Base-by-base conservation (phyloP, 75 land plant species). In the Sequoiadendron giganteum region DNA sequence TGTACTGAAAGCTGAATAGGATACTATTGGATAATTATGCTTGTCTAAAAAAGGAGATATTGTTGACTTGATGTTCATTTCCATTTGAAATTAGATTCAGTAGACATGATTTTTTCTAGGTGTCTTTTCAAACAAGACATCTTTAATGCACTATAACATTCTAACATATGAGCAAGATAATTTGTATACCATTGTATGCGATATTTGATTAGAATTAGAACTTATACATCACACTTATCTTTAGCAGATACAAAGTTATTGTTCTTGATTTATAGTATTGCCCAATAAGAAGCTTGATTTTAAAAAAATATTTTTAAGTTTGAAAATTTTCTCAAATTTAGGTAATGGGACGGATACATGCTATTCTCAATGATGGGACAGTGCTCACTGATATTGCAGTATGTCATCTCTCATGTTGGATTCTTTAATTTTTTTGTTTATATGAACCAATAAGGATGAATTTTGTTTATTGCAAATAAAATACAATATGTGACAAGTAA, bases 311-410 rank as follows among this genome's bases (percentile, higher is more conserved):
- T 6, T 72, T 6, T 0, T 72, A 72, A 72, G 2, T 32, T 34
- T 30, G 77, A 32, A 73, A 73, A 73, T 1, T 10, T 32, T 30
- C 77, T 73, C 11, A 30, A 30, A 10, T 73, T 34, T 73, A 91
- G 91, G 92, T 88, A 48, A 91, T 91, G 92, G 92, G 91, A 38
- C 68, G 91, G 6, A 87, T 91, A 40, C 92, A 91, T 84, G 92
- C 91, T n/a, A 90, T 91, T 86, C 88, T 78, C 45, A 38, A 81
- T 30, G 88, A 91, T 85, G 92, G 92, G 40, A 86, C 87, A 16
- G 84, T 91, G 42, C 85, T 91, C 72, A 91, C 92, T 39, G 90
- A 91, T 87, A 88, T 91, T 68, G 88, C 83, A 68, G 91, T 91
- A 89, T 55, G 89, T 25, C 87, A 47, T 84, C 61, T 52, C 3